Conservation (phyloP, 805 yeast species). For the Clavispora carvajalis region DNA sequence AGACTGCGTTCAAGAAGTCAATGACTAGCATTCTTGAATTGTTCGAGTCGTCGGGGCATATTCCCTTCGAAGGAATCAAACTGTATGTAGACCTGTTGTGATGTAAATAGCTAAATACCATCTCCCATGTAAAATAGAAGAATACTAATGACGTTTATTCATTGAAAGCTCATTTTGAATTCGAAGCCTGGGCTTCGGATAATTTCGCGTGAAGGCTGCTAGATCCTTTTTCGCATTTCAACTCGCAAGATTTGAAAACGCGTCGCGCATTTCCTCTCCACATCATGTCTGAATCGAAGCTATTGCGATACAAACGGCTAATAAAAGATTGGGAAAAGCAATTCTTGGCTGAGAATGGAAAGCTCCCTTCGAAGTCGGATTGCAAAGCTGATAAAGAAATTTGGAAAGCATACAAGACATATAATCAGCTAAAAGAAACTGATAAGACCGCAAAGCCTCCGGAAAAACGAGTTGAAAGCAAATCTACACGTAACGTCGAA, state of each 20-base stretch:
- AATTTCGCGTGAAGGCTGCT: too few species aligned
- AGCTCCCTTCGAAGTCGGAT: constrained; percentile 31
- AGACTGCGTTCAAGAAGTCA: constrained; percentile 19
- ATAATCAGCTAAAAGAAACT: constrained; percentile 16
- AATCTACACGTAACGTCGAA: background rate
- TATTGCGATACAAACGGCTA: constrained; percentile 9
- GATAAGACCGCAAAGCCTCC: background rate
- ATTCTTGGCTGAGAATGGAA: constrained; percentile 23
- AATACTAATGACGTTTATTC: background rate
- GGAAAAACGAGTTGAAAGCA: background rate
- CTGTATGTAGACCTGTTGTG: background rate
- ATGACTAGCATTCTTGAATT: constrained; percentile 14
- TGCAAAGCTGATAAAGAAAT: constrained; percentile 26
- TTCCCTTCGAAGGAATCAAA: constrained; percentile 6
- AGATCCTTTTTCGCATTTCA: too few species aligned
- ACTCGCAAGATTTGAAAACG: background rate
- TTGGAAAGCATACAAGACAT: constrained; percentile 28
- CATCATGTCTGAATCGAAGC: constrained; percentile 1
- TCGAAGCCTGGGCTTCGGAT: too few species aligned
- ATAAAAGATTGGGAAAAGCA: constrained; percentile 39
- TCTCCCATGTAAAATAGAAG: too few species aligned
- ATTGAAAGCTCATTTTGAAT: too few species aligned
- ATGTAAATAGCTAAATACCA: background rate
- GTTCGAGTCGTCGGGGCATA: constrained; percentile 7
- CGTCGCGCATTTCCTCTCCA: background rate